Base-by-base conservation (phyloP, 2,329 filamentous ascomycete genomes). In the Thyridium curvatum region DNA sequence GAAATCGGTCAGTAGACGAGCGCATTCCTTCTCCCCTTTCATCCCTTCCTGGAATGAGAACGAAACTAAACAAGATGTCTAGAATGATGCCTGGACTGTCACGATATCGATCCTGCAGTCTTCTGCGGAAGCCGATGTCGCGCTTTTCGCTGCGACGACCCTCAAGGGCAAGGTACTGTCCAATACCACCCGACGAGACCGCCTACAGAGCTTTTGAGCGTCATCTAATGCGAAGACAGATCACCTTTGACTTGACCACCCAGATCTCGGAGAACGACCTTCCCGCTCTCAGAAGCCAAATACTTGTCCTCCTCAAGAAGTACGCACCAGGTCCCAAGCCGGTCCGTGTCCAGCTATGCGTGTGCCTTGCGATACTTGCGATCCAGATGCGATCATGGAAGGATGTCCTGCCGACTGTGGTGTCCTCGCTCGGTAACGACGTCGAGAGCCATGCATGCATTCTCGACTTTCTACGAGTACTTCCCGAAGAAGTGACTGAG, bases 401-500 rank as follows among this genome's bases (percentile, higher is more conserved):
- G 66, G 85, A 97, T 60, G 93, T 97, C 38, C 70, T 98, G 46
- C 73, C 79, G 34, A 82, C 83, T 38, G 85, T 97, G 35, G 86
- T 94, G 39, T 75, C 81, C 40, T 77, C 86, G 32, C 77, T 97
- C 41, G 84, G 85, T 49, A 79, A 77, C 59, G 84, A 85, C 55
- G 78, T 84, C 44, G 79, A 82, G 56, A 88, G 84, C 59, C 80
- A 93, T 53, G 80, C 89, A 48, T 93, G 86, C 61, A 85, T 97
- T 54, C 74, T 98, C 56, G 93, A 98, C 64, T 98, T 98, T 64
- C 74, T 98, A 49, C 89, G 88, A 63, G 90, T 98, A 54, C 81
- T 98, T 49, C 93, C 93, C 41, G 93, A 98, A 73, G 93, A 98
- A 76, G 93, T 98, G 58, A 97, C 87, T 52, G 91, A 98, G 75